Conservation (phyloP, 2,329 filamentous ascomycete genomes). For the Acrodontium crateriforme region DNA sequence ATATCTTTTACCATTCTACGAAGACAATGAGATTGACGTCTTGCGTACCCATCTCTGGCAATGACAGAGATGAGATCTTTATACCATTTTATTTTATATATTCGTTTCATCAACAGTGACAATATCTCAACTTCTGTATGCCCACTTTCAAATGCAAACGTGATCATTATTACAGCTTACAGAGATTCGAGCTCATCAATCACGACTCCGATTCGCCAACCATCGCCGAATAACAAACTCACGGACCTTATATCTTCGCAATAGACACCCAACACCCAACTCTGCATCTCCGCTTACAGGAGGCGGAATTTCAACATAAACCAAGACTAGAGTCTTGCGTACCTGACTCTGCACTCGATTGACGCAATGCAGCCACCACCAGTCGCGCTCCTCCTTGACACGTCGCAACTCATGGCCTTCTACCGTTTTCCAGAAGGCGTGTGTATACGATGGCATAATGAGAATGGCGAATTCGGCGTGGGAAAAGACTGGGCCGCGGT, state of each 20-base stretch:
- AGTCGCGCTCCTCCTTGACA: constrained; percentile 41
- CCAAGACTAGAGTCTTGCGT: constrained; percentile 74
- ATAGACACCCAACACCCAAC: constrained; percentile 43
- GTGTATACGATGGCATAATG: constrained; percentile 67
- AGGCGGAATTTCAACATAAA: constrained; percentile 81
- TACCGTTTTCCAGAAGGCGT: constrained; percentile 52
- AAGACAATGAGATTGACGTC: too few relatives aligned
- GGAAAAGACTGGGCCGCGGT: constrained; percentile 81
- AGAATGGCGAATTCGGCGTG: constrained; percentile 88
- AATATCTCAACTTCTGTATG: too few relatives aligned
- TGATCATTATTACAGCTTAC: too few relatives aligned
- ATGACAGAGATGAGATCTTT: too few relatives aligned
- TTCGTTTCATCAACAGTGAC: too few relatives aligned
- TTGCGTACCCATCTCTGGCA: too few relatives aligned
- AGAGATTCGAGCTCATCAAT: too few relatives aligned
- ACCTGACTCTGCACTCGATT: constrained; percentile 85
- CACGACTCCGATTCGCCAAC: constrained; percentile 65
- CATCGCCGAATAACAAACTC: constrained; percentile 74
- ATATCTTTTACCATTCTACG: too few relatives aligned
- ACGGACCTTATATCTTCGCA: constrained; percentile 60
- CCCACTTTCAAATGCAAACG: too few relatives aligned
- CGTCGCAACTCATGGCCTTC: constrained; percentile 30
- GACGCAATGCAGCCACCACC: constrained; percentile 78
- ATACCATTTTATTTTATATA: too few relatives aligned
- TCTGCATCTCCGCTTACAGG: constrained; percentile 35